A percentile compares a stretch with the other conserved stretches of the same genome.
Conservation (phyloP, 2,329 filamentous ascomycete genomes). For the Cladosporium austrohemisphaericum region DNA sequence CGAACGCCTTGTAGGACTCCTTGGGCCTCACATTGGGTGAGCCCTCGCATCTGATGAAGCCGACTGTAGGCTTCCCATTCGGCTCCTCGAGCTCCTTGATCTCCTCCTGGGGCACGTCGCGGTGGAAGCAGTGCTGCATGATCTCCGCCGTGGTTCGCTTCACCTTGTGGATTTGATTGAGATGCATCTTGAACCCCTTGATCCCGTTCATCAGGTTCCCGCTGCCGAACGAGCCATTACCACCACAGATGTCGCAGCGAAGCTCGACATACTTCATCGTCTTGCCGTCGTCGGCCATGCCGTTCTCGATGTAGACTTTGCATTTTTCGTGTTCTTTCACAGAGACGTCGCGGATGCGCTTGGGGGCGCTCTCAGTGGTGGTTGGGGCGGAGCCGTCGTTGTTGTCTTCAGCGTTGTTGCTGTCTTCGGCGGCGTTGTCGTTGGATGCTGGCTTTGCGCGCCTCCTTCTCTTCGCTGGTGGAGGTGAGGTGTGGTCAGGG, state of each 20-base stretch:
- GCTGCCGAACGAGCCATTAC: conserved; percentile 5
- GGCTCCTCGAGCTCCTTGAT: background rate
- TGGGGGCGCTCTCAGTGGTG: background rate
- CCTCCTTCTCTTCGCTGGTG: background rate
- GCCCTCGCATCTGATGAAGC: background rate
- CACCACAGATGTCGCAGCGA: background rate
- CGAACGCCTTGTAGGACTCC: conserved; percentile 4
- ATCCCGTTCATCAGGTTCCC: conserved; percentile 7
- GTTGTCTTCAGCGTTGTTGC: background rate
- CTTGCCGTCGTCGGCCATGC: background rate
- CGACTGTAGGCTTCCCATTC: background rate
- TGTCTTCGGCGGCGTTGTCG: background rate
- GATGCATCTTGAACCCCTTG: conserved; percentile 6
- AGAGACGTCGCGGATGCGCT: background rate
- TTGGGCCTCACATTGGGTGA: conserved; percentile 4
- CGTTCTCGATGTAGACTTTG: background rate
- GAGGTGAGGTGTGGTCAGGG: too few relatives aligned
- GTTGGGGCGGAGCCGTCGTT: too few relatives aligned
- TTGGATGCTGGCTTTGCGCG: background rate
- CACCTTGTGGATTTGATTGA: background rate
- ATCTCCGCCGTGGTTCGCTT: background rate
- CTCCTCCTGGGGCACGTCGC: background rate
- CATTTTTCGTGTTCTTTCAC: background rate
- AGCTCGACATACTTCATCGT: background rate
- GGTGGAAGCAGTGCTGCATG: background rate